These are phyloP conservation scores for Pythium utonaiense DNA, from an alignment of 352 stramenopile species.

Conservation along the genomic window DNA sequence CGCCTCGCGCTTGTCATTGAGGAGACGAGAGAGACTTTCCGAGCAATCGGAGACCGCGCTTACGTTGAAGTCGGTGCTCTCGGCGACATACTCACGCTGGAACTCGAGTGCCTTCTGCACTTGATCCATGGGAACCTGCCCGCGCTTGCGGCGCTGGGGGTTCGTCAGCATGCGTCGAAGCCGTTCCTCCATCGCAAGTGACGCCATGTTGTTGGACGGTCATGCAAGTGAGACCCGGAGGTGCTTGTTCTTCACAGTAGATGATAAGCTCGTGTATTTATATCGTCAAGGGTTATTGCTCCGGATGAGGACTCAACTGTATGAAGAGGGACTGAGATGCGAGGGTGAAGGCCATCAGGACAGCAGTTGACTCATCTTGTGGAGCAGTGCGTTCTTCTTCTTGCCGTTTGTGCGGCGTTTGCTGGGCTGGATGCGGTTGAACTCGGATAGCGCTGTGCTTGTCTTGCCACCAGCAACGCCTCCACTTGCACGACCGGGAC, in stretches of 20 bases:
- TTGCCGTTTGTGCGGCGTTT: constrained; percentile 71
- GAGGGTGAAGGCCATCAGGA: constrained; percentile 7
- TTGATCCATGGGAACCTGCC: constrained; percentile 40
- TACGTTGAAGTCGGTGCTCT: constrained; percentile 35
- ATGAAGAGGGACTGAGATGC: not conserved
- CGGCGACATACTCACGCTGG: constrained; percentile 42
- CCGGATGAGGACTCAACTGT: not conserved
- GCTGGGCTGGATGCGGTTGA: constrained; percentile 31
- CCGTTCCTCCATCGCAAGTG: constrained; percentile 33
- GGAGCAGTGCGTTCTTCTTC: constrained; percentile 32
- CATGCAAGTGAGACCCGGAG: not conserved
- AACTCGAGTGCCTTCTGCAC: constrained; percentile 39
- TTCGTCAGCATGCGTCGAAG: constrained; percentile 41
- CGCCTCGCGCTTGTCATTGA: constrained; percentile 43
- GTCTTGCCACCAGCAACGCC: constrained; percentile 7
- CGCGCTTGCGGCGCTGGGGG: constrained; percentile 40
- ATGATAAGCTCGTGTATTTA: constrained; percentile 3
- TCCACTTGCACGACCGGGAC: not conserved
- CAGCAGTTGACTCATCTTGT: constrained; percentile 25
- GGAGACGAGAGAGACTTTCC: constrained; percentile 42
- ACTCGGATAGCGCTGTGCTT: constrained; percentile 15
- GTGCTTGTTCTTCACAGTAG: no score
- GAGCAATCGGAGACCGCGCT: constrained; percentile 43
- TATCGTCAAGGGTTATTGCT: not conserved
- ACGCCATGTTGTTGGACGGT: not conserved